A percentile compares a stretch with the other conserved stretches of the same genome.
Conservation (phyloP, 176 grass and related monocot species). For the Aegilops tauschii region DNA sequence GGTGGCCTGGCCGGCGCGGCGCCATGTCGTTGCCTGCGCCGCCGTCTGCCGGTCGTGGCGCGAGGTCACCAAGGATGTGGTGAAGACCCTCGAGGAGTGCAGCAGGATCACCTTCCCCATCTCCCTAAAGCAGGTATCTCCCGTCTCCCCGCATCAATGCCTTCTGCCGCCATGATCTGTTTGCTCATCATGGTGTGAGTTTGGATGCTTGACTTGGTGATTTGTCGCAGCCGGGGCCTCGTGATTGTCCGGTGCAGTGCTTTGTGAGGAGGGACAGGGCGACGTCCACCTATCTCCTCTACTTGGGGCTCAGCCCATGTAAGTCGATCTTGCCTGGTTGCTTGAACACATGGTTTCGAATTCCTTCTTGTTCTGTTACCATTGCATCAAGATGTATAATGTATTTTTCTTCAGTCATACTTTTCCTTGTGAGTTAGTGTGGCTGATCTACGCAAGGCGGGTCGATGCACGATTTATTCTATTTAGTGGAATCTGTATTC, state of each 20-base stretch:
- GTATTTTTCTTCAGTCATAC: not conserved
- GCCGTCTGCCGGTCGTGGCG: constrained; percentile 94
- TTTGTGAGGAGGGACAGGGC: constrained; percentile 86
- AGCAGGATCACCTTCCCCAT: constrained; percentile 95
- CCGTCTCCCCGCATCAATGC: not conserved
- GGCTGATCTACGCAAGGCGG: not conserved
- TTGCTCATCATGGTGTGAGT: not conserved
- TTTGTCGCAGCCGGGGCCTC: constrained; percentile 69
- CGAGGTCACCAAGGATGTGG: constrained; percentile 81
- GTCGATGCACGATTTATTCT: not conserved
- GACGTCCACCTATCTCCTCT: constrained; percentile 84
- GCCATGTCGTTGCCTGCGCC: constrained; percentile 75
- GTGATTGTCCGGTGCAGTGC: constrained; percentile 81
- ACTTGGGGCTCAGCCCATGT: constrained; percentile 94
- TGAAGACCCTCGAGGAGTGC: constrained; percentile 83
- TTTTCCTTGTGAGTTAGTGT: not conserved
- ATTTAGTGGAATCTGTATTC: not conserved
- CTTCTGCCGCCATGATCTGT: constrained; percentile 1
- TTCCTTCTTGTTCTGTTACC: constrained; percentile 1
- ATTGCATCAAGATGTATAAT: not conserved
- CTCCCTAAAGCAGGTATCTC: constrained; percentile 85
- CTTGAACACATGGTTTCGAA: not conserved
- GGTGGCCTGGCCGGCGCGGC: constrained; percentile 77
- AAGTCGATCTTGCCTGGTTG: constrained; percentile 26
- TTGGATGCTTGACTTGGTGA: constrained; percentile 25